Percentiles rank a stretch among this genome's conserved stretches.
Conservation (phyloP, 2,329 filamentous ascomycete species). For the Paraconiothyrium sp. region DNA sequence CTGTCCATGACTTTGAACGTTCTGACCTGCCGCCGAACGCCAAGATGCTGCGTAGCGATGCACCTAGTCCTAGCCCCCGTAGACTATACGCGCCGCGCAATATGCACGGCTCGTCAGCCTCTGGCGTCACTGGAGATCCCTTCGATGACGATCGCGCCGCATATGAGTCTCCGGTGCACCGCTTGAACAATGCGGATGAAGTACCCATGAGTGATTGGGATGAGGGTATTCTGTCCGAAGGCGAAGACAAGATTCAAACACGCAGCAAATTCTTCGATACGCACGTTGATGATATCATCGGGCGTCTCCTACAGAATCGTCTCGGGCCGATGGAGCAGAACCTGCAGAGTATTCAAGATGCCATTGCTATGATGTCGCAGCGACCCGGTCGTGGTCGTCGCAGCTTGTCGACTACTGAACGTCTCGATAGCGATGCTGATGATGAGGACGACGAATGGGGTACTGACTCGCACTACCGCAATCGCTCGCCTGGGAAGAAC, state of each 20-base stretch:
- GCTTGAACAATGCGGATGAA: constrained; percentile 70
- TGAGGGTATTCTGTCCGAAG: constrained; percentile 78
- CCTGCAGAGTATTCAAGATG: constrained; percentile 78
- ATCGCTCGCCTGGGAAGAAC: constrained; percentile 80
- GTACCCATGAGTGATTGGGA: constrained; percentile 91
- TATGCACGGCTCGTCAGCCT: constrained; percentile 46
- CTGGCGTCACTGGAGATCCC: constrained; percentile 60
- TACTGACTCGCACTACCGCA: constrained; percentile 66
- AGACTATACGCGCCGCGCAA: constrained; percentile 53
- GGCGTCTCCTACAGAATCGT: constrained; percentile 76
- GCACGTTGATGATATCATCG: constrained; percentile 87
- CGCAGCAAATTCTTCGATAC: constrained; percentile 90
- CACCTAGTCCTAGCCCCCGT: constrained; percentile 76
- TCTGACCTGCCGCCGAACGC: constrained; percentile 45
- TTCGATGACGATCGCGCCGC: constrained; percentile 70
- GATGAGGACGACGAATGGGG: constrained; percentile 82
- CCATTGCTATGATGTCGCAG: constrained; percentile 67
- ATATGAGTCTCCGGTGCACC: constrained; percentile 67
- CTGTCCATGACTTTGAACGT: constrained; percentile 45
- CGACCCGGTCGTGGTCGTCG: constrained; percentile 64
- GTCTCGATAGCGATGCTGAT: constrained; percentile 87
- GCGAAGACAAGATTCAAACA: constrained; percentile 79
- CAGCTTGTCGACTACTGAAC: constrained; percentile 73
- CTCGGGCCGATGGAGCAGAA: constrained; percentile 83
- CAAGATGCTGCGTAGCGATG: constrained; percentile 70